These are phyloP conservation scores for Chamaecyparis obtusa DNA, from an alignment of 75 land plant species.

Conservation along the genomic window DNA sequence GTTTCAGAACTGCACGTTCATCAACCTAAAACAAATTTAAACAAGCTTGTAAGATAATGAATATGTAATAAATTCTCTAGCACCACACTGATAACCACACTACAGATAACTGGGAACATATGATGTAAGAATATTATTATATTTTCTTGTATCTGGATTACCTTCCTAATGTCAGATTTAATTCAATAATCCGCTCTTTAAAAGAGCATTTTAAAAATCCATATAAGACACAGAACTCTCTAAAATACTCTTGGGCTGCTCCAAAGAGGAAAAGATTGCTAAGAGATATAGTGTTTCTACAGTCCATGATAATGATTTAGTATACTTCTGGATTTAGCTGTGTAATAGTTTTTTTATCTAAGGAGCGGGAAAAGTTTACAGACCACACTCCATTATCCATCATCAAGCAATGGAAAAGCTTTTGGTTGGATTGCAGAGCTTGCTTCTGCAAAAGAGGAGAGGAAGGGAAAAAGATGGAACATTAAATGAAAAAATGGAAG, in stretches of 20 bases:
- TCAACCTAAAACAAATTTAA: slow-evolving; percentile 44
- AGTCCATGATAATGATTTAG: too few relatives aligned
- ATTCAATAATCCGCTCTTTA: not conserved
- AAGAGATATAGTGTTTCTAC: too few relatives aligned
- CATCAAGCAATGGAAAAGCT: too few relatives aligned
- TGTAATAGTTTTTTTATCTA: too few relatives aligned
- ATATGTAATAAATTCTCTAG: not conserved
- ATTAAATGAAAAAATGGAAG: too few relatives aligned
- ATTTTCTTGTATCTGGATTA: not conserved
- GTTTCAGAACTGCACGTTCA: slow-evolving; percentile 90
- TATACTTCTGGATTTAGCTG: not conserved
- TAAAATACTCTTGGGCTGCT: not conserved
- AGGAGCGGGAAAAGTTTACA: too few relatives aligned
- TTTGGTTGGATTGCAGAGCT: too few relatives aligned
- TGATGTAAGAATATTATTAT: not conserved
- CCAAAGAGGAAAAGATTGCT: not conserved
- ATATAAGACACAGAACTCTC: not conserved
- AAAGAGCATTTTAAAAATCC: not conserved
- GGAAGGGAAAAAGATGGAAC: too few relatives aligned
- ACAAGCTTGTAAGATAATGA: not conserved
- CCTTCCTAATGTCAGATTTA: not conserved
- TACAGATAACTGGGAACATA: not conserved
- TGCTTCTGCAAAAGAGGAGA: too few relatives aligned
- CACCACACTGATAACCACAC: not conserved
- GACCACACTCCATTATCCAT: too few relatives aligned